Conservation (phyloP, 371 early-diverging fungal genomes). For the Lichtheimia ramosa region DNA sequence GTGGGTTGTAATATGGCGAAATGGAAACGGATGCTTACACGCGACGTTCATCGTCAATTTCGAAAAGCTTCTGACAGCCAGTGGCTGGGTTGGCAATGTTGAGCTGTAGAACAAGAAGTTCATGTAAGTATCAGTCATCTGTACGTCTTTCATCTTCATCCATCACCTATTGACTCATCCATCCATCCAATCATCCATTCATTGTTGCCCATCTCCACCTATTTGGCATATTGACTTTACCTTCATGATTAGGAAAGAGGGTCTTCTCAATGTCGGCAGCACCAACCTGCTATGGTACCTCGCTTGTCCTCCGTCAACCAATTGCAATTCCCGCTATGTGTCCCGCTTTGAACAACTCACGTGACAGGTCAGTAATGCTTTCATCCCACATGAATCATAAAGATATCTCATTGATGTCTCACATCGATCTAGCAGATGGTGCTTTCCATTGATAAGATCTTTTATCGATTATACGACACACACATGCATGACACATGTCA, state of each 20-base stretch:
- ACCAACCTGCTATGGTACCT: neutral
- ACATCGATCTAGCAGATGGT: no score
- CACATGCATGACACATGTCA: no score
- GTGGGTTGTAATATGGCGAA: neutral
- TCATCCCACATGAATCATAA: no score
- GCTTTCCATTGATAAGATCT: no score
- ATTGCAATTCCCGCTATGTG: no score
- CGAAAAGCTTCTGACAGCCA: constrained; percentile 98
- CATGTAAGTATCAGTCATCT: neutral
- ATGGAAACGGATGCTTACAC: constrained; percentile 61
- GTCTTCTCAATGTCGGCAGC: neutral
- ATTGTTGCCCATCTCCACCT: constrained; percentile 1
- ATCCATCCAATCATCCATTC: constrained; percentile 16
- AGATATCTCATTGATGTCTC: no score
- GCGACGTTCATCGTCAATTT: constrained; percentile 97
- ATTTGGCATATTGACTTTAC: neutral
- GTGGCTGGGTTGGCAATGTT: constrained; percentile 99
- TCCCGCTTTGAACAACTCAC: no score
- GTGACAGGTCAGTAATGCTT: no score
- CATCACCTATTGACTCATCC: neutral
- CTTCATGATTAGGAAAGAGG: constrained; percentile 9
- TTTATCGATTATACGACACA: no score
- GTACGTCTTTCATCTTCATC: neutral
- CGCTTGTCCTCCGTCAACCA: no score
- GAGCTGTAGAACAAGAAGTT: constrained; percentile 58